These are phyloP conservation scores for Lenzites betulinus DNA, from an alignment of 768 basidiomycete genomes.

Conservation along the genomic window DNA sequence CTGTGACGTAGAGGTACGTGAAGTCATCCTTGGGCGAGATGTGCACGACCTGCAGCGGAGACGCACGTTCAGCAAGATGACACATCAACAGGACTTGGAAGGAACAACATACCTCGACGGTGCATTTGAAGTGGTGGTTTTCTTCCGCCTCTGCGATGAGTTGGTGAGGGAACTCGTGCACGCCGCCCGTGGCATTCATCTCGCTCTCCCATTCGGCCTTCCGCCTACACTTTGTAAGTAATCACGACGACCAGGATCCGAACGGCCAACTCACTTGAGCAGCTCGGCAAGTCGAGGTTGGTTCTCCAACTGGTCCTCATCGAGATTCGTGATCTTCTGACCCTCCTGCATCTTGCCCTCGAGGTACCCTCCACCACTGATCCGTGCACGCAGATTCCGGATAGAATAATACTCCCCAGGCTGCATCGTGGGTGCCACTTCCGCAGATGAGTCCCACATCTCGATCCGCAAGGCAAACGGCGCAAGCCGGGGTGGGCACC, in stretches of 20 bases:
- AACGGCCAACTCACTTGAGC: slow-evolving; percentile 45
- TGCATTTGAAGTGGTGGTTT: slow-evolving; percentile 51
- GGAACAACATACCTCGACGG: slow-evolving; percentile 52
- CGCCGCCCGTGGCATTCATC: slow-evolving; percentile 28
- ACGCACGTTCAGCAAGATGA: not conserved
- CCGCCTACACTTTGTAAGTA: slow-evolving; percentile 43
- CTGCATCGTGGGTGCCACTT: slow-evolving; percentile 45
- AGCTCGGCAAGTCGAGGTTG: slow-evolving; percentile 48
- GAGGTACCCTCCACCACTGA: slow-evolving; percentile 40
- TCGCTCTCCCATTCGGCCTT: slow-evolving; percentile 46
- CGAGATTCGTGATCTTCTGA: slow-evolving; percentile 51
- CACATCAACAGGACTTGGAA: not conserved
- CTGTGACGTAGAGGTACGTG: slow-evolving; percentile 58
- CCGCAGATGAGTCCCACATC: slow-evolving; percentile 57
- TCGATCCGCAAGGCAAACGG: slow-evolving; percentile 53
- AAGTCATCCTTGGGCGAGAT: slow-evolving; percentile 36
- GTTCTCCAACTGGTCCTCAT: slow-evolving; percentile 39
- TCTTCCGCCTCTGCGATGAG: slow-evolving; percentile 50
- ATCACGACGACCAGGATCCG: not conserved
- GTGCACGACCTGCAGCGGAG: slow-evolving; percentile 47
- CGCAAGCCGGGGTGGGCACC: slow-evolving; percentile 50
- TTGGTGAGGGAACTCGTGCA: slow-evolving; percentile 42
- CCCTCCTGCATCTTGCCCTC: slow-evolving; percentile 55
- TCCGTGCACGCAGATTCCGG: slow-evolving; percentile 51
- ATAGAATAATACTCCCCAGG: slow-evolving; percentile 54